Conservation (phyloP, 2,329 filamentous ascomycete genomes). For the Monosporascus cannonballus region DNA sequence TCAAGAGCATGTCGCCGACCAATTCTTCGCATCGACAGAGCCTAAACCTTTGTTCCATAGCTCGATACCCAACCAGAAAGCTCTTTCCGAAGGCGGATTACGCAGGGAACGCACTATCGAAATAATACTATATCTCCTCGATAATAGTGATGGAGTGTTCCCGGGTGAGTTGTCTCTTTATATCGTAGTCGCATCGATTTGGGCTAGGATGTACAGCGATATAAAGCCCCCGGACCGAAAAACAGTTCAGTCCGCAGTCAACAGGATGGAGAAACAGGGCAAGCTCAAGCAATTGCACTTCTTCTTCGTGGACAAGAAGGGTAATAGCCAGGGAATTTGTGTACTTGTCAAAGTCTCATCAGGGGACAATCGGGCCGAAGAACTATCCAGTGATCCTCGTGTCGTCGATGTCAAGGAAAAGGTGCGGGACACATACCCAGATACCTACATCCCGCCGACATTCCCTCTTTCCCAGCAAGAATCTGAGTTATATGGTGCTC, state of each 20-base stretch:
- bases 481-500: conserved; percentile 22
- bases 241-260: conserved; percentile 18
- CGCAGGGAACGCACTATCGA: conserved; percentile 29
- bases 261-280: conserved; percentile 21
- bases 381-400: conserved; percentile 35
- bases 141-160: conserved; percentile 39
- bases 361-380: conserved; percentile 2
- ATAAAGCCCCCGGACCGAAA: conserved; percentile 31
- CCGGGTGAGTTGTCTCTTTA: conserved; percentile 45
- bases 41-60: not conserved
- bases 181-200: conserved; percentile 39
- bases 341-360: conserved; percentile 14
- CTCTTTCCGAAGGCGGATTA: conserved; percentile 23
- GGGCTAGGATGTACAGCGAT: conserved; percentile 33
- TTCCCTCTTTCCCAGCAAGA: conserved; percentile 32
- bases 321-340: conserved; percentile 20
- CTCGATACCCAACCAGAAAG: conserved; percentile 13
- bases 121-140: conserved; percentile 36
- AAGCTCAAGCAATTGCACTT: conserved; percentile 19
- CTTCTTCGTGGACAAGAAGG: conserved; percentile 19
- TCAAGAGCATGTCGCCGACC: too few relatives aligned
- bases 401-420: conserved; percentile 38
- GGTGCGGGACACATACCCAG: conserved; percentile 41
- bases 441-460: conserved; percentile 33
- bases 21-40: not conserved